phyloP scores from a whole-genome alignment of 2,329 filamentous ascomycete species.

The Eutypella sp. region DNA sequence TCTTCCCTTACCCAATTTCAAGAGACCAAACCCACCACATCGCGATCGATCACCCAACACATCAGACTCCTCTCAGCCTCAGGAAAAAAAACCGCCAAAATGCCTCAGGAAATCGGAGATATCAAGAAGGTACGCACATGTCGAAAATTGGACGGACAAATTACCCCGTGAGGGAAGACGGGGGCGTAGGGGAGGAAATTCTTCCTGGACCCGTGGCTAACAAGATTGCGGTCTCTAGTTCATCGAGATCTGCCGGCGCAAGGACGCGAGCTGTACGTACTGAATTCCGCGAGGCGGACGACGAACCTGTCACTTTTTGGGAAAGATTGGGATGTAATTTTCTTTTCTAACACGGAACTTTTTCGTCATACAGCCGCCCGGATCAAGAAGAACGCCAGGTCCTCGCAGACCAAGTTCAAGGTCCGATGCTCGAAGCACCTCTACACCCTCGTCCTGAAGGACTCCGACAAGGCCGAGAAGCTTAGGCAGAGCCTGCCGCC shows the following conservation, averaged over 20 bases:
- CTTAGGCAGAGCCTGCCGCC: constrained; percentile 98
- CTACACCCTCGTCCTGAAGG: constrained; percentile 98
- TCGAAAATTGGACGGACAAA: too few relatives aligned
- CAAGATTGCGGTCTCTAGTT: too few relatives aligned
- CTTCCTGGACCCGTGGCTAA: too few relatives aligned
- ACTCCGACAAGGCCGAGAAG: constrained; percentile 99
- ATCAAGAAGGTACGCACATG: constrained; percentile 71
- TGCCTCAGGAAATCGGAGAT: constrained; percentile 97
- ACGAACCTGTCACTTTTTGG: neutral
- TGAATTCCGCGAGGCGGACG: too few relatives aligned
- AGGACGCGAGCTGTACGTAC: constrained; percentile 96
- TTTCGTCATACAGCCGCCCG: constrained; percentile 67
- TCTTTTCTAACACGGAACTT: constrained; percentile 26
- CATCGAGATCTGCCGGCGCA: constrained; percentile 99
- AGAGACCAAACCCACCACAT: constrained; percentile 11
- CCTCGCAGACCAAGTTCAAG: constrained; percentile 99
- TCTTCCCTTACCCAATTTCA: constrained; percentile 1
- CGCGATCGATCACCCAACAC: too few relatives aligned
- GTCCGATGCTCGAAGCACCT: constrained; percentile 95
- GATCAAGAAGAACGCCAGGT: constrained; percentile 93
- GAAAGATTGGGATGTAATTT: constrained; percentile 3
- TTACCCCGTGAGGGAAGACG: too few relatives aligned
- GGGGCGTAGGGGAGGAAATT: too few relatives aligned
- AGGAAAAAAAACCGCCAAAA: constrained; percentile 66
- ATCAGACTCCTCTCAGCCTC: too few relatives aligned